Evolutionary conservation across 2,329 filamentous ascomycete species (phyloP).

Genomic region (Nigrospora oryzae): DNA sequence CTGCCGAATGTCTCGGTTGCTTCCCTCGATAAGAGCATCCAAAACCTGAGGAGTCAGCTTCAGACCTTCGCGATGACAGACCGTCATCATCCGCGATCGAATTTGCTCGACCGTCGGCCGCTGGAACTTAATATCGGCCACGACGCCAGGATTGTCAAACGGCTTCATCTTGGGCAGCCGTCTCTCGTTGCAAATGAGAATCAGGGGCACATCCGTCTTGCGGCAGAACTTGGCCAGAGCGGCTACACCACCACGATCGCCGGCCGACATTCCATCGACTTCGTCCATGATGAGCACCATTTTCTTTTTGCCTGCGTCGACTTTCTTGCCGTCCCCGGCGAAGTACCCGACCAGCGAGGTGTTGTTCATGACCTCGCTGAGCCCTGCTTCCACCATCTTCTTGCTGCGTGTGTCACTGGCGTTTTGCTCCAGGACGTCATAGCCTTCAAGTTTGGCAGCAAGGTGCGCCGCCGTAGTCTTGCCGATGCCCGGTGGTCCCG

Average conservation of each 20-base stretch:
- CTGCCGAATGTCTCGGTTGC: conserved; percentile 90
- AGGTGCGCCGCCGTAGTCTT: conserved; percentile 97
- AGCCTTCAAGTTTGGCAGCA: conserved; percentile 85
- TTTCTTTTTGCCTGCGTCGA: conserved; percentile 80
- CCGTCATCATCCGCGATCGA: conserved; percentile 85
- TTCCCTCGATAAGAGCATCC: conserved; percentile 91
- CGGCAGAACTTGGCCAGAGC: conserved; percentile 91
- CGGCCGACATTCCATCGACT: conserved; percentile 97
- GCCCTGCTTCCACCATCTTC: conserved; percentile 80
- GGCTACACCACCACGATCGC: conserved; percentile 90
- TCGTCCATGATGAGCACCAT: conserved; percentile 98
- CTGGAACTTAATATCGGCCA: conserved; percentile 79
- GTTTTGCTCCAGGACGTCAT: conserved; percentile 89
- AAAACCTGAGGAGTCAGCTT: conserved; percentile 78
- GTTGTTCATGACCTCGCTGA: conserved; percentile 89
- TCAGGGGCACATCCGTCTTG: conserved; percentile 89
- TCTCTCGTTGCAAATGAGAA: conserved; percentile 96
- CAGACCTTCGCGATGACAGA: conserved; percentile 83
- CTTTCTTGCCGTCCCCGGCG: conserved; percentile 69
- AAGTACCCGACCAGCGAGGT: conserved; percentile 91
- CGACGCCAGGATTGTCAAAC: conserved; percentile 66
- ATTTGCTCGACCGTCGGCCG: conserved; percentile 88
- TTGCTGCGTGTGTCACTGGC: conserved; percentile 95
- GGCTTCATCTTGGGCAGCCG: conserved; percentile 95
- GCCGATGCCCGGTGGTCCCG: conserved; percentile 90